phyloP scores from a whole-genome alignment of 352 stramenopile species.

The Globisporangium paddicum region DNA sequence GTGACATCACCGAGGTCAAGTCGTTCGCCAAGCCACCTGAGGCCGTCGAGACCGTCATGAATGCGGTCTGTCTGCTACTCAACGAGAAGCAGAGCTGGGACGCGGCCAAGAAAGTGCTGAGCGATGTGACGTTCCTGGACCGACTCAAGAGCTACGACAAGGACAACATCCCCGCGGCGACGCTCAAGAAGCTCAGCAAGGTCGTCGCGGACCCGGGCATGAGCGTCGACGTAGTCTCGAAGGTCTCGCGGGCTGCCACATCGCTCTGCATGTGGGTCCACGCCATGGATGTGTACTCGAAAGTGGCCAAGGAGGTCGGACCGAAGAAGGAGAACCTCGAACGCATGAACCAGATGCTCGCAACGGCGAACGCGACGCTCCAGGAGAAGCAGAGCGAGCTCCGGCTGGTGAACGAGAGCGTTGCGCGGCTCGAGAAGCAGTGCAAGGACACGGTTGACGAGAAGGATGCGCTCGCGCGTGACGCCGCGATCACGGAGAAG shows the following conservation, averaged over 20 bases:
- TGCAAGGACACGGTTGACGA: slow-evolving; percentile 90
- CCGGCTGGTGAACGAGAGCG: slow-evolving; percentile 86
- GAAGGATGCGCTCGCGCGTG: slow-evolving; percentile 87
- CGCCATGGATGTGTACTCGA: slow-evolving; percentile 94
- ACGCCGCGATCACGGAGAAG: slow-evolving; percentile 87
- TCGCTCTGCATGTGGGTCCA: slow-evolving; percentile 94
- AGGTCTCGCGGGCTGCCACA: slow-evolving; percentile 89
- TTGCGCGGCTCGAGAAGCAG: slow-evolving; percentile 85
- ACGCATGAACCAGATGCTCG: slow-evolving; percentile 90
- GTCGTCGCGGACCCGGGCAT: slow-evolving; percentile 84
- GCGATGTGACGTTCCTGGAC: slow-evolving; percentile 86
- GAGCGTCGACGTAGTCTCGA: slow-evolving; percentile 88
- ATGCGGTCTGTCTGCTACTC: slow-evolving; percentile 91
- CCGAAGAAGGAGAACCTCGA: slow-evolving; percentile 91
- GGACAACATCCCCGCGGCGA: slow-evolving; percentile 89
- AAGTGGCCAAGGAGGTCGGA: slow-evolving; percentile 92
- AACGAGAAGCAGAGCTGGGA: slow-evolving; percentile 94
- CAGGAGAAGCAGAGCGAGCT: slow-evolving; percentile 89
- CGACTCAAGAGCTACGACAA: slow-evolving; percentile 92
- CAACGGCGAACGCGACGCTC: slow-evolving; percentile 82
- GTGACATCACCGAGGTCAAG: slow-evolving; percentile 93
- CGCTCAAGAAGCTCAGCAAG: slow-evolving; percentile 88
- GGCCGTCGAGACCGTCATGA: slow-evolving; percentile 93
- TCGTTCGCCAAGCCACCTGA: slow-evolving; percentile 92
- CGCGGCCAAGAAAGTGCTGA: slow-evolving; percentile 88